Conservation (phyloP, 768 basidiomycete genomes). For the Austroboletus festivus region DNA sequence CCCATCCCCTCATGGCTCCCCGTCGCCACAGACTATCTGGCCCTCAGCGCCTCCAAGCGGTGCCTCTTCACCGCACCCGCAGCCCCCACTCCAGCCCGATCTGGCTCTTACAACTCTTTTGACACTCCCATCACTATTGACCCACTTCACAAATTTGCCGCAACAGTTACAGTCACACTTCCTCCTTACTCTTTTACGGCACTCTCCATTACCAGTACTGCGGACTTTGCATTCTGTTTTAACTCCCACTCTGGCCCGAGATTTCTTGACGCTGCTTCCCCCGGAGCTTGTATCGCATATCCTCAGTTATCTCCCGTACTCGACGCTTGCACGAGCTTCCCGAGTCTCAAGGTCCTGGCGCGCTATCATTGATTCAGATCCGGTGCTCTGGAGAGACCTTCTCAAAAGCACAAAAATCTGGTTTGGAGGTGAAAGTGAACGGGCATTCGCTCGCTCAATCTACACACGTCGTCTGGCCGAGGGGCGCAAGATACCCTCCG, state of each 20-base stretch:
- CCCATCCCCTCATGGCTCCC: constrained; percentile 83
- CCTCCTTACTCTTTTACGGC: constrained; percentile 86
- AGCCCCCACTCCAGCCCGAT: constrained; percentile 78
- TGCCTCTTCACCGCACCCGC: constrained; percentile 64
- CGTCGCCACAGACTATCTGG: constrained; percentile 72
- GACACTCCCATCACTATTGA: constrained; percentile 78
- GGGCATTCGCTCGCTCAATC: constrained; percentile 72
- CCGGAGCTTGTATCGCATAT: constrained; percentile 90
- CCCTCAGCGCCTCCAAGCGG: constrained; percentile 81
- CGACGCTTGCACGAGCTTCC: constrained; percentile 80
- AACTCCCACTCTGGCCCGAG: constrained; percentile 86
- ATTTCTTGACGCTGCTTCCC: constrained; percentile 90
- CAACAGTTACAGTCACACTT: constrained; percentile 87
- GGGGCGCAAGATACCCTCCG: constrained; percentile 36
- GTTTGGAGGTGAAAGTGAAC: constrained; percentile 85
- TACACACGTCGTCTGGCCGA: constrained; percentile 53
- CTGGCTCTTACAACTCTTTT: constrained; percentile 78
- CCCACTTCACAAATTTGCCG: constrained; percentile 79
- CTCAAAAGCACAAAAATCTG: constrained; percentile 82
- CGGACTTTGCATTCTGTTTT: constrained; percentile 87
- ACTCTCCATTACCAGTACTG: constrained; percentile 87
- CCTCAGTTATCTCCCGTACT: constrained; percentile 78
- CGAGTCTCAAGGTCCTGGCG: constrained; percentile 89
- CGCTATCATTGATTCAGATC: constrained; percentile 87
- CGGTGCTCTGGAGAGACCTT: constrained; percentile 85